Percentiles rank a stretch among this genome's conserved stretches.
These are phyloP conservation scores for Neoboletus brunneissimus DNA, from an alignment of 768 basidiomycete species.

Conservation along the genomic window DNA sequence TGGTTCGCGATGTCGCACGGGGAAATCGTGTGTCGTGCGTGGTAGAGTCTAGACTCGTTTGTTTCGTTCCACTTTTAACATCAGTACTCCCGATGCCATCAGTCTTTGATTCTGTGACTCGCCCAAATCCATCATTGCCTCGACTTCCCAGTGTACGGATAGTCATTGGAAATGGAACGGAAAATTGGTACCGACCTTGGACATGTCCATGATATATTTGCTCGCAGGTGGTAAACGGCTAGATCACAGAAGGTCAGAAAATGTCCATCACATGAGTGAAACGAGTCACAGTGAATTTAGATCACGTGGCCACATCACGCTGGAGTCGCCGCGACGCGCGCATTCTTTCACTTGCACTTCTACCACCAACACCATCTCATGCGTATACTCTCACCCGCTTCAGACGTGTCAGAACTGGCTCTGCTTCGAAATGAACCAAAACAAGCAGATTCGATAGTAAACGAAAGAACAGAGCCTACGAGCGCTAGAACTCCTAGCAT, in stretches of 20 bases:
- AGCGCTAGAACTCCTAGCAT: neutral
- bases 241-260: too few species aligned
- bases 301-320: slow-evolving; percentile 5
- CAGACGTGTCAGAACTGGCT: neutral
- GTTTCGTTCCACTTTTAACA: neutral
- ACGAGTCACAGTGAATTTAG: too few species aligned
- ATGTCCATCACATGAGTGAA: too few species aligned
- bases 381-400: slow-evolving; percentile 10
- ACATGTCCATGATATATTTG: neutral
- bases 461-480: neutral
- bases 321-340: neutral
- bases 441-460: neutral
- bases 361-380: slow-evolving; percentile 5
- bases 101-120: neutral
- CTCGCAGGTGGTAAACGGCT: neutral
- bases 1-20: slow-evolving; percentile 35
- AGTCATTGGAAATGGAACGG: too few species aligned
- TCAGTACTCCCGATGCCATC: too few species aligned
- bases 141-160: too few species aligned
- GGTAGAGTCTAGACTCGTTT: slow-evolving; percentile 25
- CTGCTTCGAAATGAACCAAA: neutral
- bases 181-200: neutral
- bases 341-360: neutral
- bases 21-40: slow-evolving; percentile 31
- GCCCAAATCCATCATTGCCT: neutral